phyloP scores from a whole-genome alignment of 495 filamentous ascomycete genomes.

The Penicillium psychrofluorescens region DNA sequence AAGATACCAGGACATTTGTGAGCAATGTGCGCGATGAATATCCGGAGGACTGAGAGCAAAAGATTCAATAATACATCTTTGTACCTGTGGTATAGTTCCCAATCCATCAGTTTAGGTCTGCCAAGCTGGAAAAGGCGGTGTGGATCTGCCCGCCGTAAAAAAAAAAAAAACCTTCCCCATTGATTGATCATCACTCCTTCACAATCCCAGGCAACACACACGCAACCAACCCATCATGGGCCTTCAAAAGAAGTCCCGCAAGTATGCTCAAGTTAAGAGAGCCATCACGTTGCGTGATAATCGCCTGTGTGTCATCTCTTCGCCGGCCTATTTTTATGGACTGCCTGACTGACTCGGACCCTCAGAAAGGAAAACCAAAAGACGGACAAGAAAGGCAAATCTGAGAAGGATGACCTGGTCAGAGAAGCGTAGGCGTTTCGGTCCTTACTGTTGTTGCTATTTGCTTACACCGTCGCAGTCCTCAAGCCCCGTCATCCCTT shows the following conservation, averaged over 20 bases:
- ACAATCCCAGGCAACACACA: too few relatives aligned
- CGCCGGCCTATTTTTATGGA: neutral
- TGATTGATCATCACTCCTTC: too few relatives aligned
- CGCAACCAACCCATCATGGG: conserved; percentile 40
- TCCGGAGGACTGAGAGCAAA: conserved; percentile 59
- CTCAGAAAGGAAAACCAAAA: conserved; percentile 59
- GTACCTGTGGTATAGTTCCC: too few relatives aligned
- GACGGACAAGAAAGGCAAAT: conserved; percentile 40
- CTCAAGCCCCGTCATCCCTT: conserved; percentile 75
- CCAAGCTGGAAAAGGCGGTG: too few relatives aligned
- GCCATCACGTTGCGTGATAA: conserved; percentile 18
- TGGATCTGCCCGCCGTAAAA: too few relatives aligned
- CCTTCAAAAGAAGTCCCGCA: conserved; percentile 55
- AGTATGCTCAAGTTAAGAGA: conserved; percentile 46
- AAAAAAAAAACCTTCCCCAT: too few relatives aligned
- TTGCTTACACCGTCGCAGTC: conserved; percentile 10
- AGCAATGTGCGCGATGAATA: conserved; percentile 83
- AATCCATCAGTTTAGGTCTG: too few relatives aligned
- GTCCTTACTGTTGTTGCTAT: neutral
- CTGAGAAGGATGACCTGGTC: conserved; percentile 20
- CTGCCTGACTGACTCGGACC: conserved; percentile 49
- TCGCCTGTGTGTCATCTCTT: conserved; percentile 12
- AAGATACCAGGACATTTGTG: conserved; percentile 57
- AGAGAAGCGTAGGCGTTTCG: conserved; percentile 24
- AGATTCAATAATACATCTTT: too few relatives aligned